phyloP scores from a whole-genome alignment of 2,329 filamentous ascomycete species.

The Trichophyton rubrum region DNA sequence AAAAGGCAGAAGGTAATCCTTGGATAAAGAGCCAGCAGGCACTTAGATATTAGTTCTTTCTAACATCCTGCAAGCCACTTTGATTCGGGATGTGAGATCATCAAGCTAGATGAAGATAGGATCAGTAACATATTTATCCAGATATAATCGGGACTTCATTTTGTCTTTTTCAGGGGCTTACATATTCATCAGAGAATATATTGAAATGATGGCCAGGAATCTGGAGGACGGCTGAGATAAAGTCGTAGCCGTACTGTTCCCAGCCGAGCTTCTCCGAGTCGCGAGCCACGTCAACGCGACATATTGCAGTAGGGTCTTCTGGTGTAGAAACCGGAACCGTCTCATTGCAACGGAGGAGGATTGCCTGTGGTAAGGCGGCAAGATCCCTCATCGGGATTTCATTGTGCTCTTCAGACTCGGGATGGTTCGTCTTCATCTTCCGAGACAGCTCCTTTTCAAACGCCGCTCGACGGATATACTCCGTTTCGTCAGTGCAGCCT shows the following conservation, averaged over 20 bases:
- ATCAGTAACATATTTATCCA: neutral
- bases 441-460: constrained; percentile 9
- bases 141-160: neutral
- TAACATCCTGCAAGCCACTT: constrained; percentile 13
- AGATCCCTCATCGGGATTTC: neutral
- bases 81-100: constrained; percentile 11
- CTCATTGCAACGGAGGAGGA: constrained; percentile 14
- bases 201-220: constrained; percentile 17
- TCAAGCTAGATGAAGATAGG: constrained; percentile 9
- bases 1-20: neutral
- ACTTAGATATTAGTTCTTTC: constrained; percentile 9
- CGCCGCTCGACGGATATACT: constrained; percentile 3
- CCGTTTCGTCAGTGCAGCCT: constrained; percentile 7
- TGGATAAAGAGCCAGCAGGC: neutral
- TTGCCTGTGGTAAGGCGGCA: constrained; percentile 7
- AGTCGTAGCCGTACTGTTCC: constrained; percentile 13
- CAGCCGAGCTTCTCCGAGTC: constrained; percentile 12
- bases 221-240: constrained; percentile 12
- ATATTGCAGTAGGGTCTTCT: constrained; percentile 7
- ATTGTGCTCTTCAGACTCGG: constrained; percentile 1
- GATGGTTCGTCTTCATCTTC: constrained; percentile 5
- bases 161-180: constrained; percentile 4
- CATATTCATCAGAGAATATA: constrained; percentile 13
- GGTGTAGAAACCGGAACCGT: constrained; percentile 11
- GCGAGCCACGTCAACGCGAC: constrained; percentile 14